phyloP scores from a whole-genome alignment of 192 early-diverging fungal genomes.

The Chytriomyces hyalinus region DNA sequence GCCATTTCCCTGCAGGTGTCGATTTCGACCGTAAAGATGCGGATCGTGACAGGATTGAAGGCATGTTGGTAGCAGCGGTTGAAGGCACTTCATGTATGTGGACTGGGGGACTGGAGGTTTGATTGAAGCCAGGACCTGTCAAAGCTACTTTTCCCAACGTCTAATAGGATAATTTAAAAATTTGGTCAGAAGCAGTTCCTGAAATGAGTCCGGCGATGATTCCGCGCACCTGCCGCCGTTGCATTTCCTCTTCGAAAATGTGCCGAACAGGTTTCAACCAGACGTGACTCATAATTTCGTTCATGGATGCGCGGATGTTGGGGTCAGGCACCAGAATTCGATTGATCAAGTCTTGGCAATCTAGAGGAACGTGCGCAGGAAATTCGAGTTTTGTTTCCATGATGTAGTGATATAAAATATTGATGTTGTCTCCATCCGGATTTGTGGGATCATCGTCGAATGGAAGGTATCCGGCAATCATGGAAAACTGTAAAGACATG shows the following conservation, averaged over 20 bases:
- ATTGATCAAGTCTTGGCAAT: slow-evolving; percentile 50
- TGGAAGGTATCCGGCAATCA: slow-evolving; percentile 68
- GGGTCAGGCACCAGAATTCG: slow-evolving; percentile 63
- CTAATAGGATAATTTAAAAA: background rate
- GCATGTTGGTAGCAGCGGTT: background rate
- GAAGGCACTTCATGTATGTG: background rate
- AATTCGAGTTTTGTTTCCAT: slow-evolving; percentile 62
- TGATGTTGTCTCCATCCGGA: slow-evolving; percentile 65
- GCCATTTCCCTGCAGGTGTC: background rate
- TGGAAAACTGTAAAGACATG: slow-evolving; percentile 47
- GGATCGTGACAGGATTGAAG: background rate
- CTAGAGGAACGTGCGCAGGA: slow-evolving; percentile 53
- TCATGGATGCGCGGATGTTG: slow-evolving; percentile 52
- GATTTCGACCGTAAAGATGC: background rate
- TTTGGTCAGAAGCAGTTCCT: background rate
- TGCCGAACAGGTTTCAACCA: slow-evolving; percentile 43
- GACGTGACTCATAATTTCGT: slow-evolving; percentile 54
- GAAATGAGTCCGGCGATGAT: background rate
- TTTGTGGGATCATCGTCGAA: slow-evolving; percentile 67
- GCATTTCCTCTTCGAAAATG: slow-evolving; percentile 40
- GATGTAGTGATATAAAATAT: slow-evolving; percentile 67
- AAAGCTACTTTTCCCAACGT: background rate
- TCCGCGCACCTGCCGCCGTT: background rate
- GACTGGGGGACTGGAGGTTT: background rate
- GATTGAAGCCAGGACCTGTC: background rate